Conservation (phyloP, 305 asterid species). For the Fraxinus platypoda region DNA sequence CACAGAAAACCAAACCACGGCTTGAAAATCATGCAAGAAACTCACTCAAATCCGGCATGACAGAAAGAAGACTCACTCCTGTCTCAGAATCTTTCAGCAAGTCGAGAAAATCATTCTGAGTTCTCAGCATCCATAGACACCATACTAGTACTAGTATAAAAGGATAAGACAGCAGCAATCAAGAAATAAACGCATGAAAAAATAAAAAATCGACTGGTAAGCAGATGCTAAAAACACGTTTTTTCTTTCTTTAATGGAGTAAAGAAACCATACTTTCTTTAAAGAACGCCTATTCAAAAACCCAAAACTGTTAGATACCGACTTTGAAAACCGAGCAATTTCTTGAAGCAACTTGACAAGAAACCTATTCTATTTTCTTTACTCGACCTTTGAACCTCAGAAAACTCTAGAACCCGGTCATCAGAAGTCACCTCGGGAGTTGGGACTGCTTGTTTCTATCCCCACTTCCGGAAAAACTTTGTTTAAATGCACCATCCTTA, state of each 20-base stretch:
- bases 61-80: background rate
- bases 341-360: conserved; percentile 28
- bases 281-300: conserved; percentile 17
- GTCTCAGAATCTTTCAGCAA: background rate
- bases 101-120: background rate
- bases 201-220: background rate
- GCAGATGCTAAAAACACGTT: conserved; percentile 14
- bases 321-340: conserved; percentile 30
- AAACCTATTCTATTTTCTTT: conserved; percentile 34
- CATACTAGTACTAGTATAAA: background rate
- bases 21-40: background rate
- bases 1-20: background rate
- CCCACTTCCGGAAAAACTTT: conserved; percentile 24
- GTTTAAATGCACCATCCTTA: conserved; percentile 8
- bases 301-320: conserved; percentile 11
- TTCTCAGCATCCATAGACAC: background rate
- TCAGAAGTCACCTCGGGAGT: conserved; percentile 8
- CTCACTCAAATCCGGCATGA: background rate
- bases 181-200: background rate
- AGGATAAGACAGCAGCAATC: background rate
- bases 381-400: conserved; percentile 22
- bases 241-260: conserved; percentile 15
- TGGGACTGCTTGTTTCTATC: conserved; percentile 29
- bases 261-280: conserved; percentile 11
- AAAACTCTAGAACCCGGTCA: conserved; percentile 10